Conservation (phyloP, 495 filamentous ascomycete species). For the Penicillium angulare region DNA sequence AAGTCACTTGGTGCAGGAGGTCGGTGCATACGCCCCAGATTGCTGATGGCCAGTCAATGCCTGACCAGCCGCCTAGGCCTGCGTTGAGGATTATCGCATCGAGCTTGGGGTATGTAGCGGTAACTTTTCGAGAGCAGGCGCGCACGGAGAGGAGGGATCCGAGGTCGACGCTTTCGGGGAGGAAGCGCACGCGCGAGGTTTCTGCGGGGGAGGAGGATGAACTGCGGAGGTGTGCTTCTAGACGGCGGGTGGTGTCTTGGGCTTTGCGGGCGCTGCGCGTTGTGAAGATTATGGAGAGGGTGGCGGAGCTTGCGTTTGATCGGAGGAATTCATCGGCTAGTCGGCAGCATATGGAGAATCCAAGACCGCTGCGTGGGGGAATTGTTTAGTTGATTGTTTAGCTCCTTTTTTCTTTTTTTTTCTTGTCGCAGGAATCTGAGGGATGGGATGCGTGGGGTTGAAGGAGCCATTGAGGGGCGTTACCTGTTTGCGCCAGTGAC, state of each 20-base stretch:
- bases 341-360: slow-evolving; percentile 80
- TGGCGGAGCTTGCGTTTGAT: slow-evolving; percentile 58
- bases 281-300: slow-evolving; percentile 54
- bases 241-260: slow-evolving; percentile 37
- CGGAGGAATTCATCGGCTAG: slow-evolving; percentile 87
- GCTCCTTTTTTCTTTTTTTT: background rate
- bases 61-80: slow-evolving; percentile 81
- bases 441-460: background rate
- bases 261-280: slow-evolving; percentile 49
- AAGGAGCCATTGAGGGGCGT: background rate
- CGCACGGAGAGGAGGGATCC: slow-evolving; percentile 54
- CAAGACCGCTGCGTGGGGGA: slow-evolving; percentile 75
- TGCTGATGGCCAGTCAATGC: slow-evolving; percentile 68
- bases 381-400: background rate
- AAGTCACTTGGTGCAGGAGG: slow-evolving; percentile 67
- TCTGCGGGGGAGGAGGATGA: slow-evolving; percentile 18
- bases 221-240: slow-evolving; percentile 38
- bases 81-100: slow-evolving; percentile 85
- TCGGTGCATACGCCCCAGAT: slow-evolving; percentile 62
- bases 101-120: slow-evolving; percentile 58
- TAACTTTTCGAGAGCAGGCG: slow-evolving; percentile 46
- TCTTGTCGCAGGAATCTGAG: background rate
- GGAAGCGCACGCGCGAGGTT: slow-evolving; percentile 41
- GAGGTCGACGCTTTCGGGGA: slow-evolving; percentile 55
- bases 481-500: slow-evolving; percentile 56